Conservation (phyloP, 108 stramenopile genomes). For the Pseudonitzschia pungens region DNA sequence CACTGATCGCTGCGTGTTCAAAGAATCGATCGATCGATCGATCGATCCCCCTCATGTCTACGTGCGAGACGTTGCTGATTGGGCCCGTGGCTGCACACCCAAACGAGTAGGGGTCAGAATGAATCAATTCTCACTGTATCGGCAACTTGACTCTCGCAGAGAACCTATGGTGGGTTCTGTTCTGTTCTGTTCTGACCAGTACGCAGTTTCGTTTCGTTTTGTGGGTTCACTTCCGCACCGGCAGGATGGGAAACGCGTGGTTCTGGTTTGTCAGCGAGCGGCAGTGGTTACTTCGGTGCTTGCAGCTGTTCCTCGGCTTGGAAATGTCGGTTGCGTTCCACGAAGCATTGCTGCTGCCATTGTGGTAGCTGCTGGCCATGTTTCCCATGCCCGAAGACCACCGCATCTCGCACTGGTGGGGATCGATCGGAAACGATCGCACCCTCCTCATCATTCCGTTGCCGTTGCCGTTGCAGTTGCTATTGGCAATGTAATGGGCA, state of each 20-base stretch:
- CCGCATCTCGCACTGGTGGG: background rate
- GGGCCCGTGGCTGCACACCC: no score
- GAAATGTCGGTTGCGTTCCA: background rate
- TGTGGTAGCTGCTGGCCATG: background rate
- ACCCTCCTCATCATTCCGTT: background rate
- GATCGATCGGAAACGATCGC: background rate
- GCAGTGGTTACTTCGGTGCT: background rate
- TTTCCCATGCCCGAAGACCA: background rate
- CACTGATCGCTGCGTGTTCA: no score
- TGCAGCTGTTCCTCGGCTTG: background rate
- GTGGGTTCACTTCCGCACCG: background rate
- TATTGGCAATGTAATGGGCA: no score
- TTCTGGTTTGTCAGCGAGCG: background rate
- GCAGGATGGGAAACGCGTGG: background rate
- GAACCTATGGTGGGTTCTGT: background rate
- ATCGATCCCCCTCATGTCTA: no score
- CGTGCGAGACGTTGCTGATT: no score
- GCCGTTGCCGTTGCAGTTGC: background rate
- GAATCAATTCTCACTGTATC: no score
- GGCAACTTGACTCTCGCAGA: no score
- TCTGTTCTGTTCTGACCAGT: background rate
- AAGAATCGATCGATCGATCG: no score
- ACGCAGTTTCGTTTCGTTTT: background rate
- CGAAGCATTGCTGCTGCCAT: background rate
- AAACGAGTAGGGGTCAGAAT: no score